Conservation (phyloP, 2,329 filamentous ascomycete genomes). For the Cladophialophora yegresii region DNA sequence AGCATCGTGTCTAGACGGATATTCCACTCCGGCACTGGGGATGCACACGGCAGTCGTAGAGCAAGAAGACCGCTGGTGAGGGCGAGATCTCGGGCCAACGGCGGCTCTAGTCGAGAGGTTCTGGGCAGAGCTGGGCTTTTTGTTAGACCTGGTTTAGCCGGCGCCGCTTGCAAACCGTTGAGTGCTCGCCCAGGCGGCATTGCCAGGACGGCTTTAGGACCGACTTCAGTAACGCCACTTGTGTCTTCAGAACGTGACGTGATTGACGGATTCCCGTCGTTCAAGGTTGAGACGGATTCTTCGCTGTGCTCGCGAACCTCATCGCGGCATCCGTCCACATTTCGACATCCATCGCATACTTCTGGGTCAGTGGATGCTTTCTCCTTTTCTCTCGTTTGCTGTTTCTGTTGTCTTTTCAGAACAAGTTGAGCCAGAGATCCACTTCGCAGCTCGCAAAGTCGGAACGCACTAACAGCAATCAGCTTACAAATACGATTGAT, state of each 20-base stretch:
- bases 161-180: neutral
- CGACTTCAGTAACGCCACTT: slow-evolving; percentile 1
- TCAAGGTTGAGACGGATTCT: neutral
- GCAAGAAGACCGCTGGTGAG: slow-evolving; percentile 31
- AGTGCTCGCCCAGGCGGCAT: neutral
- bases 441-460: slow-evolving; percentile 33
- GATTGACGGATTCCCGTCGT: slow-evolving; percentile 7
- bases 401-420: slow-evolving; percentile 3
- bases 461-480: slow-evolving; percentile 30
- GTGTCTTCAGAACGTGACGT: neutral
- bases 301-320: slow-evolving; percentile 2
- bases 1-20: slow-evolving; percentile 31
- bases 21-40: slow-evolving; percentile 29
- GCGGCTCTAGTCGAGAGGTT: slow-evolving; percentile 26
- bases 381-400: neutral
- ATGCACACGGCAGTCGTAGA: slow-evolving; percentile 29
- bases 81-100: slow-evolving; percentile 25
- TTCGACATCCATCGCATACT: neutral
- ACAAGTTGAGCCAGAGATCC: slow-evolving; percentile 19
- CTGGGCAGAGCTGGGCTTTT: neutral
- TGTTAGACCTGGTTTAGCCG: neutral
- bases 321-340: neutral
- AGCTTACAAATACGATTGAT: slow-evolving; percentile 34
- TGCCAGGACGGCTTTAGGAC: neutral
- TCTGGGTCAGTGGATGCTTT: neutral